Base-by-base conservation (phyloP, 148 eudicot species). In the Spergularia bocconei region DNA sequence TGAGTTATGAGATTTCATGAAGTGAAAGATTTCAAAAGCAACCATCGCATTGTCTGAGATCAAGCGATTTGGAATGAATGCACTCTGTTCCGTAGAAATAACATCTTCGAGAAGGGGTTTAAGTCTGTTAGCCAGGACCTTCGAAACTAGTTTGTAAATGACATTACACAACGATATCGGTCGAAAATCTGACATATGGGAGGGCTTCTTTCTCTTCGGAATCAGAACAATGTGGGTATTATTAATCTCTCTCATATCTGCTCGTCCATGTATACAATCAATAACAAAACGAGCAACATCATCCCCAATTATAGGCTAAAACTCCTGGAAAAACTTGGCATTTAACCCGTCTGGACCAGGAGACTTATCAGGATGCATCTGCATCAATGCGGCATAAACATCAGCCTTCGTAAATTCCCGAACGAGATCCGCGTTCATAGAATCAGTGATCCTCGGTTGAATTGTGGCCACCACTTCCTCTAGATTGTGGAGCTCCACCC, bases 161-260 rank as follows among this genome's bases (percentile, higher is more conserved):
- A 66, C 53, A 19, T 66, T 66, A 47, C 70, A 66, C 52, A 66
- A 39, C 13, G 52, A 39, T 5, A 66, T 66, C 1, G 53, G 70
- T 13, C 12, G 70, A 4, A 66, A 66, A 9, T 66, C 52, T 10
- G 21, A 5, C 50, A 66, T 47, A 2, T 1, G 0, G 16, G 0
- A 4, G 13, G 70, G 53, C 15, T 15, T 14, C 10, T 66, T 47
- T 0, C 6, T 6, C 21, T 66, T 41, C 6, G 70, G 70, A 9
- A 66, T 66, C 7, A 66, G 23, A 9, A 19, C 25, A 41, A 66
- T 66, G 2, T 14, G 16, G 13, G 69, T 64, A 6, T 1, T 1
- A 64, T 64, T 64, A 1, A 64, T 36, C 39, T 7, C 13, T 2
- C 5, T 2, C 4, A 64, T 13, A 64, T 17, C 0, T 13, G 4